Evolutionary conservation across 2,329 filamentous ascomycete genomes (phyloP), one percentile per base, ranked within the genome.

Genomic region (Parastagonospora avenae): DNA sequence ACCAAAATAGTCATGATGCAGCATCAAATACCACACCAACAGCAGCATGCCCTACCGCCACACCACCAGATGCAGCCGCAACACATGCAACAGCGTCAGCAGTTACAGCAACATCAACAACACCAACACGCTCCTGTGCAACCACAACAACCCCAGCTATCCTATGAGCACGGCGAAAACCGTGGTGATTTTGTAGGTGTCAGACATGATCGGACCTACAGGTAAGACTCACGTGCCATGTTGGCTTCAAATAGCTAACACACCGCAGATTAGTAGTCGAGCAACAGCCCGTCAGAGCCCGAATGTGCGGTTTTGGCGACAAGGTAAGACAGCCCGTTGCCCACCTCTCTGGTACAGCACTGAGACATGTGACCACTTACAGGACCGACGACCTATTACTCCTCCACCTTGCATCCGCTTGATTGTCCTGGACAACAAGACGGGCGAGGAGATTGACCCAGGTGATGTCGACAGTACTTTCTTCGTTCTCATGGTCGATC

Each of bases 231-330:
- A 27, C 27, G 9, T 40, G 8, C 28, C 39, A 10, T 3, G 33
- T 16, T 9, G 15, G 29, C n/a, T 19, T n/a, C 40, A 43, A 28
- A 37, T n/a, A 12, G 11, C 10, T 40, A 29, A 8, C 15, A 11
- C 14, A 11, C 9, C 32, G 74, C 73, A 89, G 86, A 55, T 82
- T 96, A 43, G 80, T 87, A 60, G 91, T 97, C 53, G 86, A 90
- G 60, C 94, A 99, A 77, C 92, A 97, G 74, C 94, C 94, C 43
- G 83, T 91, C 65, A 86, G 94, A 65, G 94, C 94, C 60, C 90
- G 94, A 55, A 97, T 97, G 94, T 99, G 94, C 78, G 94, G 94
- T 7, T 99, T 97, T 77, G 94, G 94, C 56, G 94, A 99, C 79
- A 99, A 97, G 83, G 91, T 94, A 77, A 64, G 63, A 57, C 53